Evolutionary conservation across 2,329 filamentous ascomycete species (phyloP), one percentile per base, ranked within the genome.

Genomic region (Sclerotinia spermophila): DNA sequence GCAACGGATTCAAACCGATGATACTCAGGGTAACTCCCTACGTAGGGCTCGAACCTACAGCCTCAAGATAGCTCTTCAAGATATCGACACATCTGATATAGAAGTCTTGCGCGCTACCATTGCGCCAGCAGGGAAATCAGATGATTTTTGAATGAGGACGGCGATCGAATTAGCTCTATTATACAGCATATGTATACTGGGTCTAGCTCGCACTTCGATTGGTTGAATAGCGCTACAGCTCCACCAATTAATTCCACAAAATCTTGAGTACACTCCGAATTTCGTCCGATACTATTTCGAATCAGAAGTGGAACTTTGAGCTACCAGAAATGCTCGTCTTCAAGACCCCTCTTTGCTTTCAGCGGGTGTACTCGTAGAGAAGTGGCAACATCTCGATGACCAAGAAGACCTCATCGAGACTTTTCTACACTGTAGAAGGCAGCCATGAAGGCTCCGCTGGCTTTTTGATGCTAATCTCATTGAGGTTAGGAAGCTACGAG

Each of bases 41-140:
- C 65, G 1, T 2, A 44, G 65, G 65, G 1, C 27, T 67, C 65
- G 65, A 67, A 67, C 65, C 65, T 44, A 1, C 1, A 67, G 38
- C 65, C 65, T 59, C 65, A 67, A 67, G 65, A 67, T 66, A 2
- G 7, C 8, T 48, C n/a, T n/a, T 30, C n/a, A 3, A 8, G 17
- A 6, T 5, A 30, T 53, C 48, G 11, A 30, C 48, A 27, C 40
- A 42, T 13, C 6, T 42, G 2, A 15, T 4, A 35, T 67, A 67
- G 65, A 67, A 67, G 65, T 67, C 65, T 67, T 67, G 65, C 65
- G 65, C 65, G 65, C 65, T 67, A 67, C 65, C 65, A 67, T 67
- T 67, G 65, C 65, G 65, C 65, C 65, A 67, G 65, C 65, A 59
- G 65, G 48, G 65, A 67, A 67, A 67, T 59, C 48, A 2, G 19